These are phyloP conservation scores for Hymenoscyphus repandus DNA, from an alignment of 2,329 filamentous ascomycete genomes.

Conservation along the genomic window DNA sequence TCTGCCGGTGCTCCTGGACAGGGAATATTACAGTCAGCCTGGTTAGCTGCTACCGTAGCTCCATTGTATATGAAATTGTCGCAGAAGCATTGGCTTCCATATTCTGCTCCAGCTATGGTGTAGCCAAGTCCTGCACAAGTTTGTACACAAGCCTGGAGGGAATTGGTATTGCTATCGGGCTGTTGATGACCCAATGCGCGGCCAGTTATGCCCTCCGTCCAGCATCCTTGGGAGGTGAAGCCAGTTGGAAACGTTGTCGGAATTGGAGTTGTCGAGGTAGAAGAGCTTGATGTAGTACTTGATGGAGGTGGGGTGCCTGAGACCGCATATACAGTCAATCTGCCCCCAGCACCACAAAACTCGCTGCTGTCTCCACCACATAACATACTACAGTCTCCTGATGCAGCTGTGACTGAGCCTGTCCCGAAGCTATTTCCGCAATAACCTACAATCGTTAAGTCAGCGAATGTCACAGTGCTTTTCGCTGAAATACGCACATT, in stretches of 20 bases:
- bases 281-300: not conserved
- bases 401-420: slow-evolving; percentile 16
- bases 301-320: slow-evolving; percentile 7
- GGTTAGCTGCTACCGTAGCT: slow-evolving; percentile 27
- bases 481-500: slow-evolving; percentile 19
- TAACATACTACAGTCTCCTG: slow-evolving; percentile 22
- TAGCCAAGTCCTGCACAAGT: slow-evolving; percentile 26
- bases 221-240: slow-evolving; percentile 26
- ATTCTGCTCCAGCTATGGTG: slow-evolving; percentile 33
- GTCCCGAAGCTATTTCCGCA: slow-evolving; percentile 22
- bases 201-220: slow-evolving; percentile 22
- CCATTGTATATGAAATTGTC: slow-evolving; percentile 26
- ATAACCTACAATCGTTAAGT: slow-evolving; percentile 14
- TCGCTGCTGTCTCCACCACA: slow-evolving; percentile 30
- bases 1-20: slow-evolving; percentile 26
- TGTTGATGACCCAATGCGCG: slow-evolving; percentile 20
- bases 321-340: slow-evolving; percentile 19
- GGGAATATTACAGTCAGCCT: slow-evolving; percentile 29
- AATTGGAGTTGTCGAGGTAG: slow-evolving; percentile 9
- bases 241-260: slow-evolving; percentile 21
- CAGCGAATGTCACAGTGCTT: not conserved
- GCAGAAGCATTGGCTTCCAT: slow-evolving; percentile 29
- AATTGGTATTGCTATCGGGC: slow-evolving; percentile 18
- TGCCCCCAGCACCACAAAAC: slow-evolving; percentile 30
- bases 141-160: slow-evolving; percentile 30